Conservation (phyloP, 352 stramenopile species). For the Halophytophthora polymorphica region DNA sequence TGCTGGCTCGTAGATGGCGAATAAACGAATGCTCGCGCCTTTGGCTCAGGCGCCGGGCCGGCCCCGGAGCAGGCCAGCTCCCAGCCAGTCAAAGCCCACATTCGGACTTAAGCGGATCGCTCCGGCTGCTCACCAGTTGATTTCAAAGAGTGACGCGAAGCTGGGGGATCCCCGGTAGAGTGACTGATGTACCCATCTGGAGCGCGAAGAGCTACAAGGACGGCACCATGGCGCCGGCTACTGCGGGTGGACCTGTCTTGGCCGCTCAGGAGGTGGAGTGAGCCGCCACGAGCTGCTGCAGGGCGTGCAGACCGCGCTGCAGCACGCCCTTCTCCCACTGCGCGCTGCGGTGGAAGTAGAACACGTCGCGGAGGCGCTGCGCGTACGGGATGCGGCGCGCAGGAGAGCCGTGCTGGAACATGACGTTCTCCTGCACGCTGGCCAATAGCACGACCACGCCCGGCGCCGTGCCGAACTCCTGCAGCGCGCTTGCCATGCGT, state of each 20-base stretch:
- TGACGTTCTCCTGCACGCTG: slow-evolving; percentile 38
- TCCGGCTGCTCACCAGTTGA: too few relatives aligned
- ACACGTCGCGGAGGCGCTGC: slow-evolving; percentile 38
- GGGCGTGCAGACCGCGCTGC: slow-evolving; percentile 25
- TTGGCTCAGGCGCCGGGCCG: too few relatives aligned
- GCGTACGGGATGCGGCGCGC: slow-evolving; percentile 30
- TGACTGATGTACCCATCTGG: too few relatives aligned
- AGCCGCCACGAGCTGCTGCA: slow-evolving; percentile 18
- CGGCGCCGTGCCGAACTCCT: slow-evolving; percentile 43
- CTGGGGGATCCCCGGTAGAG: too few relatives aligned
- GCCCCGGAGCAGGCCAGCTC: slow-evolving; percentile 1
- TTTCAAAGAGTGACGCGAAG: too few relatives aligned
- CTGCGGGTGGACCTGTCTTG: too few relatives aligned
- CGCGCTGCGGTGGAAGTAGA: slow-evolving; percentile 43
- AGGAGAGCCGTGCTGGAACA: slow-evolving; percentile 25
- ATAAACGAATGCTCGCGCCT: slow-evolving; percentile 89
- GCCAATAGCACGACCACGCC: slow-evolving; percentile 28
- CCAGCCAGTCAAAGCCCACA: slow-evolving; percentile 23
- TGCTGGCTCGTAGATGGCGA: slow-evolving; percentile 76
- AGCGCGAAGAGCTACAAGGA: too few relatives aligned
- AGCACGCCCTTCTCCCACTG: slow-evolving; percentile 35
- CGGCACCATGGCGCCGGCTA: too few relatives aligned
- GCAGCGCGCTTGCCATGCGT: too few relatives aligned
- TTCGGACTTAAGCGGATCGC: too few relatives aligned
- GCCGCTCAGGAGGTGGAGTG: too few relatives aligned